Conservation (phyloP, 371 early-diverging fungal genomes). For the Rhizopus stolonifer region DNA sequence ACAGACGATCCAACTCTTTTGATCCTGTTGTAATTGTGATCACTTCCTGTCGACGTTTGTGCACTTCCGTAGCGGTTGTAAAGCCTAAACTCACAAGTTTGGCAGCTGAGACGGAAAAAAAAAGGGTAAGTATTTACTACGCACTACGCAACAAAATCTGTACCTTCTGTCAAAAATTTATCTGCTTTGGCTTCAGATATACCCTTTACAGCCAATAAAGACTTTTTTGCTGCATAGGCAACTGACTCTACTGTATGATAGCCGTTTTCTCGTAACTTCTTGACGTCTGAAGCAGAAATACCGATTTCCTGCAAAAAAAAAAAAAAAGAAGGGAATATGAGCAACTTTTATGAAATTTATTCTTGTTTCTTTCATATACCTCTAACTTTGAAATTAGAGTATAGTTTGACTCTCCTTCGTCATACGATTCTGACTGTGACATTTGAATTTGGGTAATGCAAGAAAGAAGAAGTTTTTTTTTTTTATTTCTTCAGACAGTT, state of each 20-base stretch:
- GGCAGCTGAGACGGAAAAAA: constrained; percentile 58
- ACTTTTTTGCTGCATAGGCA: constrained; percentile 96
- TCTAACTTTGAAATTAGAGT: constrained; percentile 18
- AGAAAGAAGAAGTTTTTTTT: not conserved
- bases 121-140: not conserved
- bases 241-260: constrained; percentile 95
- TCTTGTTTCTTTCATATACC: constrained; percentile 3
- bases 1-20: constrained; percentile 91
- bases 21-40: constrained; percentile 95
- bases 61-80: constrained; percentile 95
- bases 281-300: constrained; percentile 80
- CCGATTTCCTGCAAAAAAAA: constrained; percentile 73
- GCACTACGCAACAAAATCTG: not conserved
- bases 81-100: constrained; percentile 98
- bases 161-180: constrained; percentile 94
- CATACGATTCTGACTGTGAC: constrained; percentile 10
- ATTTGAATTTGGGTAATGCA: not conserved
- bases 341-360: too few relatives aligned
- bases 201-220: constrained; percentile 92
- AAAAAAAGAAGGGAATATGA: not conserved
- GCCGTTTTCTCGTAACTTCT: constrained; percentile 92
- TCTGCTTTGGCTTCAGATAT: constrained; percentile 99
- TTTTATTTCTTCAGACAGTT: too few relatives aligned
- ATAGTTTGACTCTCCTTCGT: constrained; percentile 13
- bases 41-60: constrained; percentile 85